phyloP scores from a whole-genome alignment of 2,329 filamentous ascomycete species.

The Bertia moriformis region DNA sequence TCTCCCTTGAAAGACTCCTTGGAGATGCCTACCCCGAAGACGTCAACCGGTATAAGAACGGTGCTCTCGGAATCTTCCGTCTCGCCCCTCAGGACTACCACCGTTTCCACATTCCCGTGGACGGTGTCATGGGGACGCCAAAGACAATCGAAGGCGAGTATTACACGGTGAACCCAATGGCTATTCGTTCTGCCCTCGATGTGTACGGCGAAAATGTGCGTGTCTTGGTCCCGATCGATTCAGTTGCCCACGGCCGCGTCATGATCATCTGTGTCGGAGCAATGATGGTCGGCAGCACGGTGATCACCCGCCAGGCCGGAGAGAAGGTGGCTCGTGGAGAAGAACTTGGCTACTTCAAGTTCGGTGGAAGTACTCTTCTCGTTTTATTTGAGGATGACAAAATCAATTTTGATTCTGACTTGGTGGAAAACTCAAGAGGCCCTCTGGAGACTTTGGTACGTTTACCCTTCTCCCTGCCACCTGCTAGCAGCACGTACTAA shows the following conservation, averaged over 20 bases:
- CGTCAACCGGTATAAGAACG: constrained; percentile 65
- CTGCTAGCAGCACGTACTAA: constrained; percentile 10
- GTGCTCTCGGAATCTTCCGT: constrained; percentile 78
- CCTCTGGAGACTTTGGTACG: constrained; percentile 87
- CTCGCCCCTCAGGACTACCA: constrained; percentile 96
- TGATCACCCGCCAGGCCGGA: constrained; percentile 76
- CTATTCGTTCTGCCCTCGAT: constrained; percentile 83
- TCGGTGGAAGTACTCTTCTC: constrained; percentile 84
- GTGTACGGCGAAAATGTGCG: constrained; percentile 95
- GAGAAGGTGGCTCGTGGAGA: constrained; percentile 74
- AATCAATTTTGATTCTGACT: constrained; percentile 78
- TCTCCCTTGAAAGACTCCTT: constrained; percentile 72
- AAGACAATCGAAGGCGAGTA: constrained; percentile 90
- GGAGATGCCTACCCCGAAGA: constrained; percentile 84
- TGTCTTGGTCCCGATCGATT: constrained; percentile 81
- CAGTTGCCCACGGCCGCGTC: constrained; percentile 71
- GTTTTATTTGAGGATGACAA: constrained; percentile 81
- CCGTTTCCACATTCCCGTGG: constrained; percentile 93
- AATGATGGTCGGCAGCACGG: constrained; percentile 98
- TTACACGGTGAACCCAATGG: constrained; percentile 99
- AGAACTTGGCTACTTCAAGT: constrained; percentile 97
- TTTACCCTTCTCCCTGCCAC: neutral
- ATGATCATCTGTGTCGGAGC: constrained; percentile 96
- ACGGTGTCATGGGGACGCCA: constrained; percentile 73
- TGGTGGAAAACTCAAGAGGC: constrained; percentile 72